Evolutionary conservation across 352 stramenopile genomes (phyloP).

Genomic region (Phytophthora hibernalis): DNA sequence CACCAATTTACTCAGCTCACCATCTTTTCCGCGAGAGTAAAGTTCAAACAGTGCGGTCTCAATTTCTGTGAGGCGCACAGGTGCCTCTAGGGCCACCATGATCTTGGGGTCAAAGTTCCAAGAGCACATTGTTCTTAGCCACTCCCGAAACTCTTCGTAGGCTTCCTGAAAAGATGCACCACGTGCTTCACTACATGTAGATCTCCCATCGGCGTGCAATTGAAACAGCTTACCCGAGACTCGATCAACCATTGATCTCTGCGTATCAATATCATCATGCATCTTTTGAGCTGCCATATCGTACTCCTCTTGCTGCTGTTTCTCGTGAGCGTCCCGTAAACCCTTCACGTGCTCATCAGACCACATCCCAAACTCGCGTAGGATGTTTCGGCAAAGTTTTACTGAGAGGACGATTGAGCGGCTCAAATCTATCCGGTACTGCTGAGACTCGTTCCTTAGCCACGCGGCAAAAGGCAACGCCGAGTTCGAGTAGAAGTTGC

Average conservation of each 20-base stretch:
- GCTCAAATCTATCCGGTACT: constrained; percentile 33
- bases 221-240: constrained; percentile 25
- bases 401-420: constrained; percentile 2
- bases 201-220: not conserved
- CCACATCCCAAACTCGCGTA: constrained; percentile 45
- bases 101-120: constrained; percentile 27
- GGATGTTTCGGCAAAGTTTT: constrained; percentile 29
- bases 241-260: constrained; percentile 13
- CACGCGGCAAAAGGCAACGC: constrained; percentile 27
- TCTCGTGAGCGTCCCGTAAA: constrained; percentile 12
- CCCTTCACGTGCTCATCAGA: constrained; percentile 28
- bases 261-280: constrained; percentile 21
- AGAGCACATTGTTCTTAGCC: constrained; percentile 12
- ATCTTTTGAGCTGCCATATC: not conserved
- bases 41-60: constrained; percentile 12
- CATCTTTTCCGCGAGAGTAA: constrained; percentile 7
- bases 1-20: constrained; percentile 13
- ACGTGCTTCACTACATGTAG: not conserved
- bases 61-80: constrained; percentile 19
- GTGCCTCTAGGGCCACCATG: constrained; percentile 15
- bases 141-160: constrained; percentile 28
- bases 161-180: not conserved
- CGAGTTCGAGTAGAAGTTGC: constrained; percentile 7
- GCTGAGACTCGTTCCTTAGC: constrained; percentile 30
- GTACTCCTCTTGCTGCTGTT: constrained; percentile 19